Conservation (phyloP, 306 rosid species). For the Castanospermum australe region DNA sequence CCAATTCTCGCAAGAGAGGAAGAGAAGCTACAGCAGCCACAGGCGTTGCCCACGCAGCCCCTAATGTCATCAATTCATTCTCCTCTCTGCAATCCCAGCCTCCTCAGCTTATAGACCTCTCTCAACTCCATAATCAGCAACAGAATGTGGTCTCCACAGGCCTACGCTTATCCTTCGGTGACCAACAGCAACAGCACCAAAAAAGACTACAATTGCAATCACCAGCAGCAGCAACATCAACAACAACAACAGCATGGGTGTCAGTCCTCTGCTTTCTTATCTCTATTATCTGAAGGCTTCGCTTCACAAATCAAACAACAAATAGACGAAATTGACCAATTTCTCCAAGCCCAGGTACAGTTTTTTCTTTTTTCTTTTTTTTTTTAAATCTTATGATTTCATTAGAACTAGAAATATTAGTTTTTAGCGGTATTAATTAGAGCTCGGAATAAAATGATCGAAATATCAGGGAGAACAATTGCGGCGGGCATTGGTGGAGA, state of each 20-base stretch:
- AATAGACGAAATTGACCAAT: constrained; percentile 67
- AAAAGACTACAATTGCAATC: constrained; percentile 26
- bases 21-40: constrained; percentile 53
- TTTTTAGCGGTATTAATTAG: background rate
- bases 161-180: constrained; percentile 69
- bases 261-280: constrained; percentile 48
- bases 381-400: background rate
- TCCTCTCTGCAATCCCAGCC: constrained; percentile 57
- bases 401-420: background rate
- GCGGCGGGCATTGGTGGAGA: constrained; percentile 65
- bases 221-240: constrained; percentile 16
- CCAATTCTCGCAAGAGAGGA: constrained; percentile 66
- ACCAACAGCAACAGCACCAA: constrained; percentile 51
- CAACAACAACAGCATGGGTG: constrained; percentile 34
- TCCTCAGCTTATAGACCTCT: constrained; percentile 72
- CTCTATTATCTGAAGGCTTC: constrained; percentile 57
- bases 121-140: constrained; percentile 75
- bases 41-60: constrained; percentile 29
- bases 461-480: constrained; percentile 63
- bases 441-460: background rate
- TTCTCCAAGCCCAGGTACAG: constrained; percentile 75
- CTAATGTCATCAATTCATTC: constrained; percentile 42
- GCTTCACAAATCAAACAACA: constrained; percentile 74
- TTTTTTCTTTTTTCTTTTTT: constrained; percentile 4
- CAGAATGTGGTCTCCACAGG: constrained; percentile 91